These are phyloP conservation scores for Venturia aucupariae DNA, from an alignment of 2,329 filamentous ascomycete species.

Conservation along the genomic window DNA sequence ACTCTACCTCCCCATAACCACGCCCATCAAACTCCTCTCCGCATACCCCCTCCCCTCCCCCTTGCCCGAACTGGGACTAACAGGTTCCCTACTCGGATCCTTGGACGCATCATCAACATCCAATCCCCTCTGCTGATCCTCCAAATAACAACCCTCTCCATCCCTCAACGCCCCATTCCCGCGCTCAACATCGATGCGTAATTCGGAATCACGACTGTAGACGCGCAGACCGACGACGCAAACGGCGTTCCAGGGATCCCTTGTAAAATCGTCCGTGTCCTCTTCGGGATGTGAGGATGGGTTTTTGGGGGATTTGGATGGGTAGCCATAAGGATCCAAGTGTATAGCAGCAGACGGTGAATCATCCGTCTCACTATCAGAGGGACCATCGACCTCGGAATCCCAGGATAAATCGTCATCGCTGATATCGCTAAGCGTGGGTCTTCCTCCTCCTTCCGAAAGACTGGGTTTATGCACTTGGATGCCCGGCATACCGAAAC, in stretches of 20 bases:
- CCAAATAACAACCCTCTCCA: constrained; percentile 21
- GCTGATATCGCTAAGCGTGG: constrained; percentile 23
- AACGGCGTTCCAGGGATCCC: constrained; percentile 52
- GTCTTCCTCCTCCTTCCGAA: not conserved
- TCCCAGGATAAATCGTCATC: constrained; percentile 32
- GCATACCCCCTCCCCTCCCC: not conserved
- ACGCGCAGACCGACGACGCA: constrained; percentile 51
- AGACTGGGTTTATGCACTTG: constrained; percentile 11
- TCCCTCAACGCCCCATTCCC: constrained; percentile 18
- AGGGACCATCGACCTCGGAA: constrained; percentile 30
- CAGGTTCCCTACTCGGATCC: constrained; percentile 19
- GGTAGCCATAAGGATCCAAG: not conserved
- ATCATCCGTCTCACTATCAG: constrained; percentile 10
- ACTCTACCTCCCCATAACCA: not conserved
- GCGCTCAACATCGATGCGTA: constrained; percentile 41
- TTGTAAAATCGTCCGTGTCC: constrained; percentile 36
- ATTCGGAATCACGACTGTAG: constrained; percentile 43
- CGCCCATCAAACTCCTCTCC: not conserved
- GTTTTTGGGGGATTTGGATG: constrained; percentile 13
- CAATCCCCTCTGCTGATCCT: constrained; percentile 23
- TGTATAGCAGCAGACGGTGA: not conserved
- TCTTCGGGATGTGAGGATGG: constrained; percentile 18
- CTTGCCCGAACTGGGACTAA: constrained; percentile 9
- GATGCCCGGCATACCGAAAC: constrained; percentile 12
- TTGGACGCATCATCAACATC: constrained; percentile 33